Evolutionary conservation across 2,329 filamentous ascomycete species (phyloP), one percentile per base, ranked within the genome.

Genomic region (Cladosporium sphaerospermum): DNA sequence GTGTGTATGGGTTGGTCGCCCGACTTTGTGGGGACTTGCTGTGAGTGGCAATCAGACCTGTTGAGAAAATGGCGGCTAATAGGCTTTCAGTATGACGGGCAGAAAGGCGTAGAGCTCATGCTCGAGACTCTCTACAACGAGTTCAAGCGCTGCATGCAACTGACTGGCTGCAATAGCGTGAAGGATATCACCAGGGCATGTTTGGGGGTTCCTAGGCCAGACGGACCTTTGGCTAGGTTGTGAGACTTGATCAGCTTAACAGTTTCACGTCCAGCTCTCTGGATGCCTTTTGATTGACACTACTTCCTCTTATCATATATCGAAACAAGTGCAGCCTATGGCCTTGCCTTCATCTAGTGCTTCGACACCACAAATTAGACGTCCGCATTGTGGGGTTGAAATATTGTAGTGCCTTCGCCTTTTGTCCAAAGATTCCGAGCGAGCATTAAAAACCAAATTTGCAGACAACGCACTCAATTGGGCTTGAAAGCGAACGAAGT

Each of bases 21-120:
- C 73, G 5, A 67, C 73, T 9, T 67, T 79, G 8, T 79, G 76
- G 77, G 77, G 76, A 0, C 64, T 79, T 37, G 73, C 73, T 10
- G 68, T 70, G 56, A 64, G 65, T 63, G 8, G 2, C 31, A 9
- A 16, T n/a, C n/a, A 45, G 34, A 40, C 43, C 13, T 39, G 8
- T 39, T 42, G 10, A 32, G 36, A 10, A 8, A n/a, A 2, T 23
- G 1, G 11, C 39, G 39, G 9, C 53, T 60, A 54, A 57, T 56
- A 36, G 6, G 18, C 13, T 23, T 19, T 9, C 41, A 68, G 67
- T 70, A 71, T 54, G 64, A 69, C 42, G 69, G 69, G 0, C 63
- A 69, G 52, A 57, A 62, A 32, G 69, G 69, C 2, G 69, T 71
- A 1, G 71, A 72, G 48, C 46, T 70, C 42, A 73, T 73, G 16